phyloP scores from a whole-genome alignment of 352 stramenopile genomes.

The Elongisporangium prolatum region DNA sequence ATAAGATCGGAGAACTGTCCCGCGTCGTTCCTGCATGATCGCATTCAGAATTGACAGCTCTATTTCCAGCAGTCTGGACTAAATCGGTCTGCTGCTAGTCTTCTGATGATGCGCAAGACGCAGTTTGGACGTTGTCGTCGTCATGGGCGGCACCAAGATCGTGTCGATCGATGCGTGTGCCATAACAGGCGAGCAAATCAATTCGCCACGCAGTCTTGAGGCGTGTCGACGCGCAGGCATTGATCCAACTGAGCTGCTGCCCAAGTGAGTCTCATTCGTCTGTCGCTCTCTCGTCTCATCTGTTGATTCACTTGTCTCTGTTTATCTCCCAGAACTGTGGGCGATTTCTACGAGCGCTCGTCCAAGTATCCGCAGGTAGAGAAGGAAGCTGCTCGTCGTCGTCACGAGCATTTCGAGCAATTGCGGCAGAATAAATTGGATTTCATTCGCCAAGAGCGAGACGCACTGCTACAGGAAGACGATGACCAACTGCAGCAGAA shows the following conservation, averaged over 20 bases:
- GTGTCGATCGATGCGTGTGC: conserved; percentile 48
- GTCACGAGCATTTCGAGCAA: conserved; percentile 70
- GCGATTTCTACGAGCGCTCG: conserved; percentile 51
- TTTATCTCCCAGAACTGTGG: conserved; percentile 8
- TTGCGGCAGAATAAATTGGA: conserved; percentile 59
- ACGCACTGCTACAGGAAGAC: conserved; percentile 31
- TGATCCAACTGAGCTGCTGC: conserved; percentile 54
- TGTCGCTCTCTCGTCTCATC: not conserved
- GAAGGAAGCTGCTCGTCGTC: conserved; percentile 64
- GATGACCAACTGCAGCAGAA: conserved; percentile 1
- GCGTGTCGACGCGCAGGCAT: conserved; percentile 68
- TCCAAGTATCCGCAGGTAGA: conserved; percentile 62
- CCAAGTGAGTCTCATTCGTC: conserved; percentile 25
- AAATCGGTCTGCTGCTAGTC: not conserved
- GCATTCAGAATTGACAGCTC: no score
- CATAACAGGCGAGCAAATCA: conserved; percentile 44
- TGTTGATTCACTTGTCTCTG: not conserved
- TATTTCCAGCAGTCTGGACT: no score
- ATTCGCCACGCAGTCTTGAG: conserved; percentile 61
- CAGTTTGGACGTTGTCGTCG: not conserved
- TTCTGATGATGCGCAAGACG: not conserved
- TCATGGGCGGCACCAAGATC: conserved; percentile 30
- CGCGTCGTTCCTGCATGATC: not conserved
- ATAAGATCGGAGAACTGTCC: not conserved
- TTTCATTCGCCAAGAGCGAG: conserved; percentile 44